Evolutionary conservation across 2,329 filamentous ascomycete species (phyloP).

Genomic region (Celoporthe dispersa): DNA sequence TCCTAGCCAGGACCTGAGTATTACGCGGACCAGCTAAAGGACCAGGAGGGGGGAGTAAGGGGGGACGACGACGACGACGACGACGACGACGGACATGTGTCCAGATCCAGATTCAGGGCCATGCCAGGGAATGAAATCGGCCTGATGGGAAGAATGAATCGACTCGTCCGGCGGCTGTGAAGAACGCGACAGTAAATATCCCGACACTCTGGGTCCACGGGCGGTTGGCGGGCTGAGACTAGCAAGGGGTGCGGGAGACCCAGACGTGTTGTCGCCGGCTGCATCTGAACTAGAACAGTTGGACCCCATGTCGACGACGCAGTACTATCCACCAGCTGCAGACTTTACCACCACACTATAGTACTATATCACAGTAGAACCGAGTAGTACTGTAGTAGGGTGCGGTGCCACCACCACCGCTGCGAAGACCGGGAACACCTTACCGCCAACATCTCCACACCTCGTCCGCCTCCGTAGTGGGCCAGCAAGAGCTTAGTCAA

Average conservation of each 20-base stretch:
- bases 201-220: neutral
- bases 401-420: constrained; percentile 11
- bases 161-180: neutral
- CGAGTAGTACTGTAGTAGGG: neutral
- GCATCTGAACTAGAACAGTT: neutral
- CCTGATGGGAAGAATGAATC: neutral
- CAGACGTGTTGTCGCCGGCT: constrained; percentile 9
- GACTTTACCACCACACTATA: neutral
- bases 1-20: neutral
- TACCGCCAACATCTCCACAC: constrained; percentile 14
- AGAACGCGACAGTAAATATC: neutral
- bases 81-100: neutral
- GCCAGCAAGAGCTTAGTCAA: neutral
- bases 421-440: constrained; percentile 15
- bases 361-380: neutral
- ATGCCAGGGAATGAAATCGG: neutral
- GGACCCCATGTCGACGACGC: neutral
- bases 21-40: neutral
- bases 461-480: neutral
- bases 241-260: constrained; percentile 10
- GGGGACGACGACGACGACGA: neutral
- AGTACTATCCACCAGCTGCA: neutral
- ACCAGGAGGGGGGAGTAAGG: neutral
- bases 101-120: neutral
- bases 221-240: neutral